Percentiles rank a stretch among this genome's conserved stretches.
Conservation (phyloP, 2,329 filamentous ascomycete species). For the Celoporthe dispersa region DNA sequence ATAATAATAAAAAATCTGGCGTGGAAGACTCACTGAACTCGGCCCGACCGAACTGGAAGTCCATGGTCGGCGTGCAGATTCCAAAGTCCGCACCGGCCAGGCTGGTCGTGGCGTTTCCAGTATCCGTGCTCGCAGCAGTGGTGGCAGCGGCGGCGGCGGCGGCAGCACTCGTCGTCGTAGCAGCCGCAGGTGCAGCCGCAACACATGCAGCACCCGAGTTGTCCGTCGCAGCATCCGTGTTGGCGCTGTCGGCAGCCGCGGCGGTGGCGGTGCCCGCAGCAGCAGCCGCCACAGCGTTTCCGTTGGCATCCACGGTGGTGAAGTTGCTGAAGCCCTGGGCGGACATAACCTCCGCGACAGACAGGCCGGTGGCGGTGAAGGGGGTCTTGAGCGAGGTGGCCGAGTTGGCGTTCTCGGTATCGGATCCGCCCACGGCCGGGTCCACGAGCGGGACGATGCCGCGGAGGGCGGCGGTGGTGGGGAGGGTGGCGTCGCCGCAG, state of each 20-base stretch:
- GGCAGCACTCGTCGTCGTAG: neutral
- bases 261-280: constrained; percentile 27
- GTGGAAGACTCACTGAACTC: constrained; percentile 10
- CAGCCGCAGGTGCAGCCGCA: neutral
- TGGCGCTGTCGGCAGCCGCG: constrained; percentile 14
- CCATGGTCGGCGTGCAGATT: constrained; percentile 25
- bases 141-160: neutral
- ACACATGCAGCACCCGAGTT: neutral
- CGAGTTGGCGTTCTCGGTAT: constrained; percentile 62
- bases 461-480: constrained; percentile 61
- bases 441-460: constrained; percentile 69
- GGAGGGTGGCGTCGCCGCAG: constrained; percentile 64
- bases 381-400: constrained; percentile 53
- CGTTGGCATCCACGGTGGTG: constrained; percentile 43
- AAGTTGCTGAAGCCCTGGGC: constrained; percentile 66
- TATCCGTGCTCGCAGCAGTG: neutral
- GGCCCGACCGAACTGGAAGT: constrained; percentile 22
- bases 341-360: constrained; percentile 64
- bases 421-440: constrained; percentile 59
- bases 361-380: constrained; percentile 60
- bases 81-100: constrained; percentile 25
- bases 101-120: constrained; percentile 1
- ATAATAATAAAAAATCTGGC: neutral
- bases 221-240: neutral
- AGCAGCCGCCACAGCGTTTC: constrained; percentile 30